phyloP scores from a whole-genome alignment of 1,284 basidiomycete species.

The Ustilago shanxiensis region DNA sequence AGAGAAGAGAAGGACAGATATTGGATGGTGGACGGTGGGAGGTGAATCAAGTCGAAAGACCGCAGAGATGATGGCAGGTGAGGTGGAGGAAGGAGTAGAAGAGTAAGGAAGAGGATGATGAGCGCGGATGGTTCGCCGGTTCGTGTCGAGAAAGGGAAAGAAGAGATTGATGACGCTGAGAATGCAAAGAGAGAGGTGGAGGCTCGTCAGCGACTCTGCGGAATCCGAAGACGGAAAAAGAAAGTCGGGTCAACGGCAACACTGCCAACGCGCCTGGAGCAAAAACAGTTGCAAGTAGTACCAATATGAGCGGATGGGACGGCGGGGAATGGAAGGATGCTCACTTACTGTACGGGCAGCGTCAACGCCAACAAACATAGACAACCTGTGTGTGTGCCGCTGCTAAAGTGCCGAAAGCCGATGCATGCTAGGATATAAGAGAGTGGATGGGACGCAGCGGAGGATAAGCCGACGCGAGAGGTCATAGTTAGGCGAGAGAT shows the following conservation, averaged over 20 bases:
- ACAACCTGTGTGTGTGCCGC: too few species aligned
- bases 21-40: too few species aligned
- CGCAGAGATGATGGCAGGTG: too few species aligned
- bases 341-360: too few species aligned
- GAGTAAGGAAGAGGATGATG: background rate
- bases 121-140: background rate
- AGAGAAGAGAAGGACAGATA: background rate
- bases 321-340: too few species aligned
- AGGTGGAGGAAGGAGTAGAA: background rate
- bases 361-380: too few species aligned
- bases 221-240: slow-evolving; percentile 1
- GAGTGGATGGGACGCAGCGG: background rate
- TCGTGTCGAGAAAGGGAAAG: background rate
- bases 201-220: background rate
- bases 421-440: too few species aligned
- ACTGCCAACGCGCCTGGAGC: background rate
- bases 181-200: background rate
- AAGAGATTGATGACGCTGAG: slow-evolving; percentile 1
- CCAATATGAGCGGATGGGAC: background rate
- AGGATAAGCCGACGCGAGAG: background rate
- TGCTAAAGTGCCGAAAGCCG: background rate
- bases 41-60: too few species aligned
- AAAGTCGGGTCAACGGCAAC: background rate
- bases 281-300: background rate
- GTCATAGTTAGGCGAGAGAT: too few species aligned